Percentiles rank a stretch among this genome's conserved stretches.
Evolutionary conservation across 116 monocot species (phyloP).

Genomic region (Posidonia oceanica): DNA sequence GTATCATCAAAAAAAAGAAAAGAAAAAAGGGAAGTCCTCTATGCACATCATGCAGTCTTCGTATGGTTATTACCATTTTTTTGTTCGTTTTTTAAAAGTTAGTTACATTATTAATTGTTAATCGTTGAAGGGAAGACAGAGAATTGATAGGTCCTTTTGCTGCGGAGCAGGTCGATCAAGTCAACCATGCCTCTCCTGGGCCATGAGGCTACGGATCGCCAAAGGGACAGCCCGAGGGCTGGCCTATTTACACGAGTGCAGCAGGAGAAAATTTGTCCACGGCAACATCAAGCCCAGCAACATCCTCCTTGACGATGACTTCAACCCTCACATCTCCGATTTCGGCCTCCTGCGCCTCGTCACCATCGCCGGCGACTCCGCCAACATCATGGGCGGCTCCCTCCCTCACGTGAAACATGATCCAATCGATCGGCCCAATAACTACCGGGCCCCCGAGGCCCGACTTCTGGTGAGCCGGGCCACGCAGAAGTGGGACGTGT

Average conservation of each 20-base stretch:
- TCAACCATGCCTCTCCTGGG: constrained; percentile 44
- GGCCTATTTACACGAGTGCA: constrained; percentile 73
- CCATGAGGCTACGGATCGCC: constrained; percentile 42
- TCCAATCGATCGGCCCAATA: constrained; percentile 19
- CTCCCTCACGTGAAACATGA: constrained; percentile 15
- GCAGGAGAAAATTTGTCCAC: constrained; percentile 61
- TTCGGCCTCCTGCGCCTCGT: constrained; percentile 73
- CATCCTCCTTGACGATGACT: constrained; percentile 77
- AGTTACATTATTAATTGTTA: too few relatives aligned
- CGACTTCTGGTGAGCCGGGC: constrained; percentile 21
- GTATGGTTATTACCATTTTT: too few relatives aligned
- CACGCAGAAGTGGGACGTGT: constrained; percentile 79
- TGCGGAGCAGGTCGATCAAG: constrained; percentile 30
- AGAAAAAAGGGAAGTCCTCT: too few relatives aligned
- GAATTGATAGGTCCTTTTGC: neutral
- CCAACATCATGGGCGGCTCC: constrained; percentile 17
- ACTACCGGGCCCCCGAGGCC: constrained; percentile 60
- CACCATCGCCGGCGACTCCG: constrained; percentile 21
- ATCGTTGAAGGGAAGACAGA: too few relatives aligned
- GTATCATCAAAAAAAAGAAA: too few relatives aligned
- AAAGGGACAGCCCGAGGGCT: constrained; percentile 71
- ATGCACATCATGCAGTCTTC: too few relatives aligned
- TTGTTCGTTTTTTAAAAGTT: too few relatives aligned
- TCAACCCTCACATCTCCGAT: constrained; percentile 71
- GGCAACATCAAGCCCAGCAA: constrained; percentile 81